A percentile compares a stretch with the other conserved stretches of the same genome.
Evolutionary conservation across 2,329 filamentous ascomycete species (phyloP).

Genomic region (Apiospora rasikravindrae): DNA sequence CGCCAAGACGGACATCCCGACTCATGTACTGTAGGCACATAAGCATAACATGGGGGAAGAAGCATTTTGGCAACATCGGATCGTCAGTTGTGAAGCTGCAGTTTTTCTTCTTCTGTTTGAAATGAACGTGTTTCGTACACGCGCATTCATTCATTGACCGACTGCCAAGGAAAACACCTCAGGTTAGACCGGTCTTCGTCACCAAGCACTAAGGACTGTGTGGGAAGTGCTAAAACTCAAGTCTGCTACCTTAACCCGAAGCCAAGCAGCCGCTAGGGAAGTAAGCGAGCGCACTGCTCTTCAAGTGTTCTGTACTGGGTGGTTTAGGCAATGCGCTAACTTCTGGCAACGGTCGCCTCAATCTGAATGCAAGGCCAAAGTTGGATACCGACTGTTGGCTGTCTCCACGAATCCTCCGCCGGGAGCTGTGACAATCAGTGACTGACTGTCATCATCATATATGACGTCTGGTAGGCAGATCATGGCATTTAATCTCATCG

Average conservation of each 20-base stretch:
- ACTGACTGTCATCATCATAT: too few relatives aligned
- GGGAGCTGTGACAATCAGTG: background rate
- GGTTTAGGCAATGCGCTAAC: background rate
- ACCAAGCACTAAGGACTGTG: background rate
- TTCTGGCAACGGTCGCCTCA: background rate
- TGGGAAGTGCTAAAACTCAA: background rate
- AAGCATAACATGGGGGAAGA: background rate
- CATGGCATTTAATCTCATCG: background rate
- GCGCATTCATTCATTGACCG: background rate
- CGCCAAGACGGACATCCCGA: conserved; percentile 11
- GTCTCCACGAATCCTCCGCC: background rate
- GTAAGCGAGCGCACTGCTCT: background rate
- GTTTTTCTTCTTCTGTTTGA: background rate
- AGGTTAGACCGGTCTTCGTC: background rate
- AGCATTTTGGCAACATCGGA: background rate
- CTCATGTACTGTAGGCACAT: background rate
- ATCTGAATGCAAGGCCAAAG: background rate
- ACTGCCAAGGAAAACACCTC: background rate
- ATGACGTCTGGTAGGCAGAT: too few relatives aligned
- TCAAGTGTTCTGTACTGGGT: background rate
- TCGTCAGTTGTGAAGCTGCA: background rate
- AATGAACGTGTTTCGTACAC: background rate
- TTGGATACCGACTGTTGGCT: background rate
- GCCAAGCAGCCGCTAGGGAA: background rate
- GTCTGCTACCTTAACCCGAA: background rate